Evolutionary conservation across 2,329 filamentous ascomycete genomes (phyloP).

Genomic region (Talaromyces islandicus): DNA sequence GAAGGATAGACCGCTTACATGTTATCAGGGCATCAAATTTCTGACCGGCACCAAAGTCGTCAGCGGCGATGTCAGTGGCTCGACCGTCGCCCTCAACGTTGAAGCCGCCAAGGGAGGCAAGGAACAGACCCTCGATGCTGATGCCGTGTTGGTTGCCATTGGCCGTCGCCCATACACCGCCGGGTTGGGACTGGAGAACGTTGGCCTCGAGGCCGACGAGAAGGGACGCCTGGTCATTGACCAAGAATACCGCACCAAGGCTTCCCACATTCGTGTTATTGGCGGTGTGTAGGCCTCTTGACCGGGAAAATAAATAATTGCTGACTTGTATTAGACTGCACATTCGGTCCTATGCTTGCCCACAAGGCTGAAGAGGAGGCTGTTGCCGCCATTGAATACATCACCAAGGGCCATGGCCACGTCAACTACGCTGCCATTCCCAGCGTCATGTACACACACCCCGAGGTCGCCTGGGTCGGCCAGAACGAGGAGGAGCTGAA

Average conservation of each 20-base stretch:
- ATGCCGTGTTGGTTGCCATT: slow-evolving; percentile 94
- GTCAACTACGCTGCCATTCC: slow-evolving; percentile 99
- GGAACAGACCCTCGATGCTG: slow-evolving; percentile 82
- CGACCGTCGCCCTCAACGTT: slow-evolving; percentile 72
- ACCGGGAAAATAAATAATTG: background rate
- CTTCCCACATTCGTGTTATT: slow-evolving; percentile 93
- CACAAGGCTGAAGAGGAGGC: slow-evolving; percentile 99
- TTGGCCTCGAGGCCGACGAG: slow-evolving; percentile 70
- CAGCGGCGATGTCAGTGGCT: slow-evolving; percentile 72
- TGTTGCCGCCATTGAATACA: slow-evolving; percentile 91
- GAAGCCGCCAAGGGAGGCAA: slow-evolving; percentile 97
- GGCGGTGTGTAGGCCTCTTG: slow-evolving; percentile 48
- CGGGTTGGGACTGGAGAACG: slow-evolving; percentile 87
- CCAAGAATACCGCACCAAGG: slow-evolving; percentile 96
- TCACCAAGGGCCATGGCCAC: slow-evolving; percentile 95
- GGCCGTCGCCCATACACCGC: slow-evolving; percentile 91
- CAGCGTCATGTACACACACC: slow-evolving; percentile 99
- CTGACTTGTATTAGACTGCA: slow-evolving; percentile 32
- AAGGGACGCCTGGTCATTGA: slow-evolving; percentile 94
- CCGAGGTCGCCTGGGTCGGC: slow-evolving; percentile 97
- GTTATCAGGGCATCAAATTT: slow-evolving; percentile 72
- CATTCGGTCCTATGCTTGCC: slow-evolving; percentile 97
- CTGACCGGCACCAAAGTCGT: slow-evolving; percentile 95
- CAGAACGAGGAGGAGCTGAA: slow-evolving; percentile 97
- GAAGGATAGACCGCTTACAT: background rate